phyloP scores from a whole-genome alignment of 345 rosid genomes.

The Lepidium didymum region DNA sequence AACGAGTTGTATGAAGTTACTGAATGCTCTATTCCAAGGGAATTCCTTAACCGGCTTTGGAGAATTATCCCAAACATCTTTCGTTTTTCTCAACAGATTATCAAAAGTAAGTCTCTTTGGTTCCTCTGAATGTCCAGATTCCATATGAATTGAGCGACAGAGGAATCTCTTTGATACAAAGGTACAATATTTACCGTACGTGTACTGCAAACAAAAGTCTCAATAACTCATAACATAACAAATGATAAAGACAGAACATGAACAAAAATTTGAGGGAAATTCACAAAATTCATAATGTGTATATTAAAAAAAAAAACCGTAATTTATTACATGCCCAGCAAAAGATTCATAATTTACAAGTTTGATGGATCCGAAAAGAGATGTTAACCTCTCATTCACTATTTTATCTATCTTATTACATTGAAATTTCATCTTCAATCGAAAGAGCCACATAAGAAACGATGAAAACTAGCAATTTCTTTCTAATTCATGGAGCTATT shows the following conservation, averaged over 20 bases:
- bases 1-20: constrained; percentile 63
- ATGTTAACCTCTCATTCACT: background rate
- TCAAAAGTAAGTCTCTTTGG: constrained; percentile 43
- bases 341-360: background rate
- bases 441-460: background rate
- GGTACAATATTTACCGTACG: background rate
- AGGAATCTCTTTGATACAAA: constrained; percentile 26
- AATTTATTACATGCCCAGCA: background rate
- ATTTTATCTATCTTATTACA: background rate
- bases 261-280: background rate
- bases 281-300: background rate
- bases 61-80: constrained; percentile 48
- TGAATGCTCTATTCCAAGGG: constrained; percentile 69
- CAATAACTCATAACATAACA: background rate
- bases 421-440: background rate
- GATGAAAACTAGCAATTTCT: background rate
- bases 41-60: constrained; percentile 78
- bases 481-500: background rate
- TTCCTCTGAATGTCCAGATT: constrained; percentile 55
- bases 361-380: background rate
- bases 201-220: background rate
- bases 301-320: background rate
- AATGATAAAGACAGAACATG: background rate
- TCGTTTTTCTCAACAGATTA: constrained; percentile 39
- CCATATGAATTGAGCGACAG: constrained; percentile 51